Evolutionary conservation across 2,329 filamentous ascomycete genomes (phyloP), one percentile per base, ranked within the genome.

Genomic region (Pleomassaria siparia): DNA sequence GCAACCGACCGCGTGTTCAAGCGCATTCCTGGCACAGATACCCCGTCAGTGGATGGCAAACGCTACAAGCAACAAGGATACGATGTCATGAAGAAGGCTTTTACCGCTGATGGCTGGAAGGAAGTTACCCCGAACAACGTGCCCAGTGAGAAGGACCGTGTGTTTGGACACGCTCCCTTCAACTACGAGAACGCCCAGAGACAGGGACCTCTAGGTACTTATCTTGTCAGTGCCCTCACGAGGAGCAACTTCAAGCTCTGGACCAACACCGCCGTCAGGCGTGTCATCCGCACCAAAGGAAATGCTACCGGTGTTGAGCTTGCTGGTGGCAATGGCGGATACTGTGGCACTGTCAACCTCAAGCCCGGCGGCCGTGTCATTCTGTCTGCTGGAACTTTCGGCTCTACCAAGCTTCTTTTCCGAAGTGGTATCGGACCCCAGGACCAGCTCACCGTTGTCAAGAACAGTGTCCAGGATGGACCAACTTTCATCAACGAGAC

Each of bases 151-250:
- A 89, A 89, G 79, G 84, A 87, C 70, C 75, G 76, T 55, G 83
- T 81, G 0, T 89, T 77, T 68, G 78, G 80, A 35, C 80, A 83
- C 67, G 82, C 83, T 20, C 79, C 82, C 21, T 88, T 82, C 73
- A 87, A 88, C 82, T 87, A 83, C 63, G 73, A 74, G 5, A 72
- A 83, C 37, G 85, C 84, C 43, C 83, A 87, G 66, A 77, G 87
- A 50, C 83, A 83, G 36, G 87, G 87, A 1, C 86, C 87, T 11
- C 74, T 89, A 64, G 83, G 82, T 8, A 88, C 87, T 0, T 90
- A 90, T 60, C 80, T 90, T 1, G 82, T 85, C 4, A 76, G 78
- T 15, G 84, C 85, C 1, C 75, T 76, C 40, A 72, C 73, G 33
- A 77, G 82, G 49, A 69, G 74, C 30, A 87, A 89, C 72, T 89